These are phyloP conservation scores for Euphorbia celastroides DNA, from an alignment of 441 rosid species.

Conservation along the genomic window DNA sequence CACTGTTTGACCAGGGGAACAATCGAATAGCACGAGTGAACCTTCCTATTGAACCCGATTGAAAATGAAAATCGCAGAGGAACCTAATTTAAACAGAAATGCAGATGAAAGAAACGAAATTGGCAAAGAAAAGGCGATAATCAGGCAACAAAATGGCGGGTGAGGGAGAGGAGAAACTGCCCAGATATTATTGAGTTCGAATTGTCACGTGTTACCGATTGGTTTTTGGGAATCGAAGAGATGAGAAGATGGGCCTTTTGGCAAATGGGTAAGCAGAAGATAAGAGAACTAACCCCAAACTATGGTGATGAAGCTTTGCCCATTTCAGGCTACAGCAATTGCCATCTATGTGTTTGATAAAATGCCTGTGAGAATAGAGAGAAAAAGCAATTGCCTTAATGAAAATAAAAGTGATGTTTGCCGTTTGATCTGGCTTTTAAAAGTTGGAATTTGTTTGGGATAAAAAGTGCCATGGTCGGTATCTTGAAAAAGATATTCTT, in stretches of 20 bases:
- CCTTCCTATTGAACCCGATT: background rate
- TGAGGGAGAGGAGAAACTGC: background rate
- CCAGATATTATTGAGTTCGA: slow-evolving; percentile 12
- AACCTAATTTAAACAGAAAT: background rate
- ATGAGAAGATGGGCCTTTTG: slow-evolving; percentile 5
- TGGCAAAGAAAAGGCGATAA: slow-evolving; percentile 7
- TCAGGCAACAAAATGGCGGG: slow-evolving; percentile 12
- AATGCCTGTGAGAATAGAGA: background rate
- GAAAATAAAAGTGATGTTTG: background rate
- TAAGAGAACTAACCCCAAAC: background rate
- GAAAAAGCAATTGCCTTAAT: background rate
- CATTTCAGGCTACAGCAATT: background rate
- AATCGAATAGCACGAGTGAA: background rate
- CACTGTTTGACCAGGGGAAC: slow-evolving; percentile 5
- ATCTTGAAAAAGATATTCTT: background rate
- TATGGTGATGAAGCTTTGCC: background rate
- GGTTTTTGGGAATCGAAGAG: slow-evolving; percentile 14
- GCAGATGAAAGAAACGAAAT: background rate
- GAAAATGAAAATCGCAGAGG: background rate
- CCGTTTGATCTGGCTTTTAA: background rate
- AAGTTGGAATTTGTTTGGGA: background rate
- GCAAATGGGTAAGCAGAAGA: slow-evolving; percentile 1
- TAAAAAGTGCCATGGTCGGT: background rate
- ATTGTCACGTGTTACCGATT: slow-evolving; percentile 15
- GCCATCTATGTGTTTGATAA: slow-evolving; percentile 4